phyloP scores from a whole-genome alignment of 768 basidiomycete genomes.

The Naematelia encephala region DNA sequence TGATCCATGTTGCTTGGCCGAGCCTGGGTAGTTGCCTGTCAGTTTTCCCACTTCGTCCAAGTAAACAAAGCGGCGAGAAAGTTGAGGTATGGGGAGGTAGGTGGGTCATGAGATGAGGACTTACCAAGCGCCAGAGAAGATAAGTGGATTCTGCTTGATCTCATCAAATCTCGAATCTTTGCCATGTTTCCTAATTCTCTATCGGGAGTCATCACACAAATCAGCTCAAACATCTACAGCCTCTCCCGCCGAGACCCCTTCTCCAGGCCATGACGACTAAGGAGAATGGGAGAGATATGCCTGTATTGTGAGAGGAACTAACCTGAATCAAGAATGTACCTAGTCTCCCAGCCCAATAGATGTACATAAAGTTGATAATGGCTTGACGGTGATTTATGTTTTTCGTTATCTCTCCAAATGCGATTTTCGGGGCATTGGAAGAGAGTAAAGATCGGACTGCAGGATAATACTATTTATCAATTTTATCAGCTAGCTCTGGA shows the following conservation, averaged over 20 bases:
- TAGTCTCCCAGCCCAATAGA: constrained; percentile 63
- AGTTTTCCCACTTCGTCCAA: not conserved
- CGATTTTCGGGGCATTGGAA: too few relatives aligned
- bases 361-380: constrained; percentile 59
- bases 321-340: constrained; percentile 62
- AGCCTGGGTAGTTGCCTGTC: constrained; percentile 14
- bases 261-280: too few relatives aligned
- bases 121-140: constrained; percentile 64
- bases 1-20: constrained; percentile 61
- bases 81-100: constrained; percentile 52
- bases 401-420: not conserved
- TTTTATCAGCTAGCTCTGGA: too few relatives aligned
- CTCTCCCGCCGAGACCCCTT: too few relatives aligned
- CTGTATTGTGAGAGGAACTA: too few relatives aligned
- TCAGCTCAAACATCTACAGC: too few relatives aligned
- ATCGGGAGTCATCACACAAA: too few relatives aligned
- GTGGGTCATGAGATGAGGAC: too few relatives aligned
- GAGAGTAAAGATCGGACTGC: constrained; percentile 56
- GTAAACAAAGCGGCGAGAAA: not conserved
- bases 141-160: constrained; percentile 56
- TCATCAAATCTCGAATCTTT: constrained; percentile 67
- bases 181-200: constrained; percentile 54
- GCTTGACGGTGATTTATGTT: constrained; percentile 55
- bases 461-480: constrained; percentile 59
- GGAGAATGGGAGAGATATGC: too few relatives aligned